Evolutionary conservation across 1,284 basidiomycete genomes (phyloP), one percentile per base, ranked within the genome.

Genomic region (Rhizoctonia solani): DNA sequence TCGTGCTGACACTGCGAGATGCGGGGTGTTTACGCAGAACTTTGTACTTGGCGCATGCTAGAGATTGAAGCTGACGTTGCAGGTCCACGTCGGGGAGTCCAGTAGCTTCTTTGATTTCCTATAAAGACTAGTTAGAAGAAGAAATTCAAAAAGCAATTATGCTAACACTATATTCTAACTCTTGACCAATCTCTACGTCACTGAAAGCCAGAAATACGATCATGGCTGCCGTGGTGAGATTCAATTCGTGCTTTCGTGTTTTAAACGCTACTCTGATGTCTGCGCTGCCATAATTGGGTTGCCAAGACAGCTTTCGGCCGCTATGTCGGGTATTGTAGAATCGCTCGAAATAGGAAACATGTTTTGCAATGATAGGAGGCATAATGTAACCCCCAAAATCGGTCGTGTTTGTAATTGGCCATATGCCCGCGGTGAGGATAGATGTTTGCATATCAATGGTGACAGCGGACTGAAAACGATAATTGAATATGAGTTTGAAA

Each of bases 1-100:
- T 80, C 0, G 80, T 73, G 66, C 85, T 79, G 47, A 99, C 83
- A 41, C 98, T 95, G 39, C 94, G 85, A 2, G 92, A 86, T 54
- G 90, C 87, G 0, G 97, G 97, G 71, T 90, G 88, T 75, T 99
- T 99, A 75, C 87, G 92, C 68, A 99, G 78, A 37, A 99, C 83
- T 74, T 96, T 95, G 81, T 85, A 95, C 77, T 97, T 99, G n/a
- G 91, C 95, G 74, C 96, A 99, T 1, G 97, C 95, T 11, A 99
- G 83, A 0, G 95, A 95, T 76, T 99, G 97, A 8, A 99, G 82
- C 70, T 95, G 92, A 9, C 97, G 88, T 75, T 91, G 88, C 8
- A 99, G 82, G 67, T 99, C 96, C 0, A 71, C 69, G 13, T 95
- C 89, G 0, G 86, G 83, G 54, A 99, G 91, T 16, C 79, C 76